Evolutionary conservation across 495 filamentous ascomycete genomes (phyloP).

Genomic region (Tuber magnatum): DNA sequence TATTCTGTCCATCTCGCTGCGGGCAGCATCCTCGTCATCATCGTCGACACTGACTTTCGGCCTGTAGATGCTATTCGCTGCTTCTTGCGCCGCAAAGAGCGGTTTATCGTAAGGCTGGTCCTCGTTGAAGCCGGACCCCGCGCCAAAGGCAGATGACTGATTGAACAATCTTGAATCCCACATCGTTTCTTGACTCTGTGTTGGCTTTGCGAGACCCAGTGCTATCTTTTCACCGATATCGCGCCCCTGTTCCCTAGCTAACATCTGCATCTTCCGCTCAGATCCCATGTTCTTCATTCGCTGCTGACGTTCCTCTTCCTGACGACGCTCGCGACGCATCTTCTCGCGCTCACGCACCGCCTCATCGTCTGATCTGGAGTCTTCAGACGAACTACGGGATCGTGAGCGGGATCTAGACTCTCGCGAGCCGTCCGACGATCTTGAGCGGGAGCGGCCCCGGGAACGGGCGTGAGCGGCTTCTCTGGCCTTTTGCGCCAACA

Average conservation of each 20-base stretch:
- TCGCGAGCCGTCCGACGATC: slow-evolving; percentile 45
- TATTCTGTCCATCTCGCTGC: slow-evolving; percentile 77
- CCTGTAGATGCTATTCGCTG: slow-evolving; percentile 88
- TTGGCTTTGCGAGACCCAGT: slow-evolving; percentile 88
- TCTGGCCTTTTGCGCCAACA: slow-evolving; percentile 82
- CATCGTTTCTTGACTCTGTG: slow-evolving; percentile 81
- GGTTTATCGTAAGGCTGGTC: slow-evolving; percentile 97
- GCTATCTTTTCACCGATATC: slow-evolving; percentile 98
- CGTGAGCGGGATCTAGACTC: slow-evolving; percentile 28
- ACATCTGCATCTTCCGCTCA: slow-evolving; percentile 77
- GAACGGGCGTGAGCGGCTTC: slow-evolving; percentile 60
- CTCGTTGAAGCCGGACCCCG: slow-evolving; percentile 76
- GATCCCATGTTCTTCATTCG: slow-evolving; percentile 93
- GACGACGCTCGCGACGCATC: slow-evolving; percentile 66
- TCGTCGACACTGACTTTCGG: slow-evolving; percentile 61
- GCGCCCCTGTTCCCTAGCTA: slow-evolving; percentile 91
- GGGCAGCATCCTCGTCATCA: slow-evolving; percentile 71
- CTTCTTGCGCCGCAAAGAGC: slow-evolving; percentile 92
- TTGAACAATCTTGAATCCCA: slow-evolving; percentile 96
- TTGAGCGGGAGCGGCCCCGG: slow-evolving; percentile 49
- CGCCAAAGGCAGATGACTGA: slow-evolving; percentile 77
- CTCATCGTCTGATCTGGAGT: slow-evolving; percentile 54
- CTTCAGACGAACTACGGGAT: slow-evolving; percentile 49
- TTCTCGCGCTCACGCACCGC: slow-evolving; percentile 68
- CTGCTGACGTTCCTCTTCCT: slow-evolving; percentile 79